phyloP scores from a whole-genome alignment of 2,329 filamentous ascomycete genomes.

The Elsinoe perseae region DNA sequence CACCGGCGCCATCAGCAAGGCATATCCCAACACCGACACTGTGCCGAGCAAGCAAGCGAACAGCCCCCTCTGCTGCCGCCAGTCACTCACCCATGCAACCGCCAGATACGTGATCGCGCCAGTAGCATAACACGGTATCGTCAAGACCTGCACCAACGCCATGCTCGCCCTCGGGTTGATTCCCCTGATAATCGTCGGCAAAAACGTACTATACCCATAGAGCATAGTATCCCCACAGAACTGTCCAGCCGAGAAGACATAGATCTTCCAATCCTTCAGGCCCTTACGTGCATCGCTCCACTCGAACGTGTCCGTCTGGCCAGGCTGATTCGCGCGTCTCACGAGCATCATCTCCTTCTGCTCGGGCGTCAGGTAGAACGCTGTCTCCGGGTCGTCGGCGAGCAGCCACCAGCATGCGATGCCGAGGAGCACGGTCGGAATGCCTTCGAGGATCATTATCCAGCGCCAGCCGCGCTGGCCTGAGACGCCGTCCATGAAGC shows the following conservation, averaged over 20 bases:
- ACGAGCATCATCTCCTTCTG: conserved; percentile 53
- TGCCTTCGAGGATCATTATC: conserved; percentile 58
- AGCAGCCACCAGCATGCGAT: conserved; percentile 49
- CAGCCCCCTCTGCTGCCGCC: conserved; percentile 56
- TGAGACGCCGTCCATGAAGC: conserved; percentile 59
- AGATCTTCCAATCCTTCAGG: conserved; percentile 69
- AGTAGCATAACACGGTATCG: conserved; percentile 68
- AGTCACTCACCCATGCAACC: conserved; percentile 60
- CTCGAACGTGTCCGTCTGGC: conserved; percentile 45
- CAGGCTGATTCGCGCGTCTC: conserved; percentile 45
- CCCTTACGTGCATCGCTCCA: conserved; percentile 58
- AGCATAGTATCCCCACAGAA: conserved; percentile 69
- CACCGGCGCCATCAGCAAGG: conserved; percentile 54
- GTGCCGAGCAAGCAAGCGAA: conserved; percentile 56
- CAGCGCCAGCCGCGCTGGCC: conserved; percentile 64
- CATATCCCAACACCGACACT: conserved; percentile 48
- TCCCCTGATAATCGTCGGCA: conserved; percentile 68
- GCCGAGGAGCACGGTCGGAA: conserved; percentile 49
- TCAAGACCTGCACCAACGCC: conserved; percentile 64
- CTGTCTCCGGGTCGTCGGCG: conserved; percentile 59
- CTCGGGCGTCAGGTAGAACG: conserved; percentile 51
- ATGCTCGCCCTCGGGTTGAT: conserved; percentile 55
- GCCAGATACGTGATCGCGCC: conserved; percentile 63
- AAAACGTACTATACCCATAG: conserved; percentile 69
- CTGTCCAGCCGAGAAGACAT: conserved; percentile 59